A percentile compares a stretch with the other conserved stretches of the same genome.
Evolutionary conservation across 352 stramenopile species (phyloP).

Genomic region (Pythium sp.): DNA sequence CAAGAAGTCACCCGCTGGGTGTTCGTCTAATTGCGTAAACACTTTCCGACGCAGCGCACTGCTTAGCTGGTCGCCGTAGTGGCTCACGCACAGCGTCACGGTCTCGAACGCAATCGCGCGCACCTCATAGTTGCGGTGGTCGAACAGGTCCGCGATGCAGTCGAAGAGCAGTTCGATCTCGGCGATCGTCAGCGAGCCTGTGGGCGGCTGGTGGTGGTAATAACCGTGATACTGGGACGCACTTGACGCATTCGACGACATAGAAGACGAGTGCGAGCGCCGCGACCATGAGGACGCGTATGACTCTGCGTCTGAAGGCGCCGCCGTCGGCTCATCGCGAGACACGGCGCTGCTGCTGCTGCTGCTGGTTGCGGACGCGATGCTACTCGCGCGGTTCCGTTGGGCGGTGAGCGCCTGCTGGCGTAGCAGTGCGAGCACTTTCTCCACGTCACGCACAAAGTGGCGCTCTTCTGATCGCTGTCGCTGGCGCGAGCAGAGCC

Average conservation of each 20-base stretch:
- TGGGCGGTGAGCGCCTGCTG: constrained; percentile 16
- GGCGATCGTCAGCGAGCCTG: constrained; percentile 14
- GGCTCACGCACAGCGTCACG: constrained; percentile 57
- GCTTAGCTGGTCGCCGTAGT: constrained; percentile 55
- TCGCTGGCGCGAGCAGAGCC: constrained; percentile 62
- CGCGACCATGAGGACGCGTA: not conserved
- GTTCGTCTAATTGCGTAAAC: constrained; percentile 49
- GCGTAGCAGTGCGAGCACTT: constrained; percentile 40
- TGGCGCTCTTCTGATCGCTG: constrained; percentile 56
- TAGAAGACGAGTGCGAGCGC: constrained; percentile 13
- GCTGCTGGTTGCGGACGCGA: not conserved
- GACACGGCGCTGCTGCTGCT: not conserved
- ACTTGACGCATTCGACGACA: not conserved
- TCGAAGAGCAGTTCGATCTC: constrained; percentile 66
- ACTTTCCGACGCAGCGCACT: constrained; percentile 42
- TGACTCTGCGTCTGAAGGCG: not conserved
- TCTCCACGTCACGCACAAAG: constrained; percentile 70
- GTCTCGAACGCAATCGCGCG: constrained; percentile 75
- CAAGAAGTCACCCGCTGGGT: constrained; percentile 39
- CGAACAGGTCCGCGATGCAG: constrained; percentile 69
- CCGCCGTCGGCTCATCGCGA: not conserved
- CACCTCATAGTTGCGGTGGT: constrained; percentile 65
- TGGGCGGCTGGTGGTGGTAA: not conserved
- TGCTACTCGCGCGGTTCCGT: constrained; percentile 4
- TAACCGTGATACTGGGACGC: not conserved